Base-by-base conservation (phyloP, 768 basidiomycete species). In the Mrakia frigida region DNA sequence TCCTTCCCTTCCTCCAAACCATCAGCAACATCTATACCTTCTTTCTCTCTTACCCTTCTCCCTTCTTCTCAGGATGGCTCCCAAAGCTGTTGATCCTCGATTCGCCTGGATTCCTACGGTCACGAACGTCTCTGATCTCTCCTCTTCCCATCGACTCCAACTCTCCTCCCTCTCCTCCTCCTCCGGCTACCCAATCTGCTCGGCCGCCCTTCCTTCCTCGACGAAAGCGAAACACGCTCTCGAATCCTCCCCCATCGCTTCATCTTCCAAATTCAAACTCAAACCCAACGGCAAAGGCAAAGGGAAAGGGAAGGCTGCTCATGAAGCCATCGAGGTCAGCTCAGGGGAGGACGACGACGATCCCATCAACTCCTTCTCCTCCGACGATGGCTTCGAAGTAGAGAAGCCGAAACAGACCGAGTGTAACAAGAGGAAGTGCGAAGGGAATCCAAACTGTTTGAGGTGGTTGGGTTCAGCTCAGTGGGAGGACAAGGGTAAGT, bases 401-500 rank as follows among this genome's bases (percentile, higher is more conserved):
- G 43, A 21, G 28, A 0, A n/a, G n/a, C 21, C 46, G 21, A 43
- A 77, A 37, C 67, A 70, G 28, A 25, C 70, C 23, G 59, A 50
- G 21, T 77, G 75, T 61, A 72, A 43, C 7, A 65, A 70, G 39
- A 79, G 71, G 33, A 65, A 67, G n/a, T 98, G 96, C 83, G 90
- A 87, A 80, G 83, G 83, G 69, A 95, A 94, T 81, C 91, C 92
- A 13, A 88, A 90, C 71, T 97, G 96, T 82, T 85, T 95, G 73
- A 96, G 94, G 82, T 90, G 93, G 84, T 84, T 97, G 41, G 93
- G 92, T 7, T 92, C 92, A 80, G 89, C 90, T 37, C 86, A 86
- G 78, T 96, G 93, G 91, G 90, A 92, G 82, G 85, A 88, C 77
- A 86, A 88, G 86, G 89, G 92, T 90, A 31, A 70, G 84, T 73